A percentile compares a stretch with the other conserved stretches of the same genome.
Conservation (phyloP, 768 basidiomycete genomes). For the Phanerochaete carnosa region DNA sequence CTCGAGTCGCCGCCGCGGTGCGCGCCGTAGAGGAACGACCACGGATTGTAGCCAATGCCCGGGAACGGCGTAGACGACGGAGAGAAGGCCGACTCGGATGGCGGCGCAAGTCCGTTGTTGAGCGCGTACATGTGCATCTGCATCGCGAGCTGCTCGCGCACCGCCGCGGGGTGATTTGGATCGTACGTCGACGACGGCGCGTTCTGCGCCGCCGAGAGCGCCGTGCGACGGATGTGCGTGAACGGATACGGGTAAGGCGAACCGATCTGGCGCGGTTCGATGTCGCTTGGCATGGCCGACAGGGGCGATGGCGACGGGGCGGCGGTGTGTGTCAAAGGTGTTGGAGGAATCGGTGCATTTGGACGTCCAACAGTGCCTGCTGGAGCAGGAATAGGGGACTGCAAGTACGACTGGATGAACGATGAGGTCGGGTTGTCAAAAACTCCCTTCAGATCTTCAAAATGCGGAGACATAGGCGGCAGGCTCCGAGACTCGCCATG, state of each 20-base stretch:
- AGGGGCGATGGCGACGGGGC: slow-evolving; percentile 73
- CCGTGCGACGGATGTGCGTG: slow-evolving; percentile 62
- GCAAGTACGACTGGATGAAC: slow-evolving; percentile 56
- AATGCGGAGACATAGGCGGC: slow-evolving; percentile 27
- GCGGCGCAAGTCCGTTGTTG: slow-evolving; percentile 56
- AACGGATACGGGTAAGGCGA: slow-evolving; percentile 83
- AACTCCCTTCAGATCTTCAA: slow-evolving; percentile 58
- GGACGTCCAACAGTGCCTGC: slow-evolving; percentile 48
- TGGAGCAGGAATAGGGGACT: slow-evolving; percentile 33
- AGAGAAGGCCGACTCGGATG: slow-evolving; percentile 74
- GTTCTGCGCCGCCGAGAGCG: slow-evolving; percentile 33
- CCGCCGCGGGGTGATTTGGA: slow-evolving; percentile 42
- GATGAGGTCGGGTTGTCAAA: slow-evolving; percentile 56
- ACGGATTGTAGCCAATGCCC: slow-evolving; percentile 59
- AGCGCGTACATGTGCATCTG: slow-evolving; percentile 81
- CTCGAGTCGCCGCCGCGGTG: slow-evolving; percentile 27
- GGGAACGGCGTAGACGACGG: slow-evolving; percentile 76
- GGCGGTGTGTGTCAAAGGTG: slow-evolving; percentile 71
- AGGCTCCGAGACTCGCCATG: slow-evolving; percentile 1
- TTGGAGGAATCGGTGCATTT: slow-evolving; percentile 62
- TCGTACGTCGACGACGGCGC: slow-evolving; percentile 33
- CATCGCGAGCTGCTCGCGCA: slow-evolving; percentile 67
- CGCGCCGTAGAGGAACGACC: slow-evolving; percentile 57
- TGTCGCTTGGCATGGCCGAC: slow-evolving; percentile 43
- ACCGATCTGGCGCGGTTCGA: slow-evolving; percentile 39